Percentiles rank a stretch among this genome's conserved stretches.
Conservation (phyloP, 148 eudicot species). For the Rhododendron williamsianum region DNA sequence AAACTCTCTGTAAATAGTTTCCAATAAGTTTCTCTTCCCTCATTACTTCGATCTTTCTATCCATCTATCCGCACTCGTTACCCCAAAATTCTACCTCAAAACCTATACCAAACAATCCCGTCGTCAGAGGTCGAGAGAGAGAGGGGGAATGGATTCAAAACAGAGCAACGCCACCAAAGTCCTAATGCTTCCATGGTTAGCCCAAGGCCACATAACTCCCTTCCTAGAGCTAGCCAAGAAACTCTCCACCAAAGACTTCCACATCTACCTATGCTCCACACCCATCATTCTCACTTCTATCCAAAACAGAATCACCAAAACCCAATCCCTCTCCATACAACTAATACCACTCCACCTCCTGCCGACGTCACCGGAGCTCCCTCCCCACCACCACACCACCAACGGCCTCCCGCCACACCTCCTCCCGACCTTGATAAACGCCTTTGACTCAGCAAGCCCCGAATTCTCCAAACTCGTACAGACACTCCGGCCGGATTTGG, state of each 20-base stretch:
- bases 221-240: constrained; percentile 12
- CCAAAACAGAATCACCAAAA: background rate
- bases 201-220: background rate
- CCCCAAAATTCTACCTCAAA: too few species aligned
- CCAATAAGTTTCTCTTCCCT: too few species aligned
- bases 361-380: background rate
- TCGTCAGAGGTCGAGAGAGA: too few species aligned
- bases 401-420: constrained; percentile 30
- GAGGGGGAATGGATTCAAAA: too few species aligned
- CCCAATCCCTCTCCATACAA: background rate
- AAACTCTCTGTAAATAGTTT: too few species aligned
- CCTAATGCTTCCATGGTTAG: too few species aligned
- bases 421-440: constrained; percentile 12
- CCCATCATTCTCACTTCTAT: background rate
- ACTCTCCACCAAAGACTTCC: background rate
- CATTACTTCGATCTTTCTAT: too few species aligned
- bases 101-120: too few species aligned
- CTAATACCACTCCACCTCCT: background rate
- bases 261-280: background rate
- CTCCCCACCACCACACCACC: constrained; percentile 24
- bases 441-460: constrained; percentile 13
- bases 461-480: background rate
- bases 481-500: constrained; percentile 10
- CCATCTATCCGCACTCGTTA: too few species aligned
- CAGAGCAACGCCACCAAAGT: too few species aligned